Percentiles rank a stretch among this genome's conserved stretches.
phyloP scores from a whole-genome alignment of 208 protist species.

The Porcisia deanei region DNA sequence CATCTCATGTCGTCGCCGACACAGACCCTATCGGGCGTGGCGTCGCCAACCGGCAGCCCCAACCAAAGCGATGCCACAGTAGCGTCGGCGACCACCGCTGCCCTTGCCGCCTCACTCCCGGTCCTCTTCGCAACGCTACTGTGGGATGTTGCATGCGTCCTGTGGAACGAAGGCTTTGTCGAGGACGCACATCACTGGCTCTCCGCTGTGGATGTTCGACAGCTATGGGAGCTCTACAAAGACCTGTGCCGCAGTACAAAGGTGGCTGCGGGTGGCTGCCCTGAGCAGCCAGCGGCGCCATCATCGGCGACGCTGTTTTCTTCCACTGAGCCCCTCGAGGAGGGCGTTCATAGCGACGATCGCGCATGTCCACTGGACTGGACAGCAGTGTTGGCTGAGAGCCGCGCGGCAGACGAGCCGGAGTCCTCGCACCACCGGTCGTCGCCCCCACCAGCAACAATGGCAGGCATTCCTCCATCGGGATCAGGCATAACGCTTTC shows the following conservation, averaged over 20 bases:
- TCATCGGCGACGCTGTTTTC: background rate
- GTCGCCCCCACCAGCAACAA: background rate
- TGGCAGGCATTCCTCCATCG: background rate
- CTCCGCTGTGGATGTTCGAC: constrained; percentile 36
- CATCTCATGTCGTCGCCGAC: constrained; percentile 26
- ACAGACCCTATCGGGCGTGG: background rate
- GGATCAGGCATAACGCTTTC: constrained; percentile 23
- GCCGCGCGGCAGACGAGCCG: constrained; percentile 14
- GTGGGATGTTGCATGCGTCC: constrained; percentile 55
- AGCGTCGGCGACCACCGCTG: background rate
- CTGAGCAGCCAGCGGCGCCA: background rate
- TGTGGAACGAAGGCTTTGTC: constrained; percentile 64
- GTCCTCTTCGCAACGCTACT: constrained; percentile 41
- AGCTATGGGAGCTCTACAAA: constrained; percentile 31
- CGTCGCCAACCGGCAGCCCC: background rate
- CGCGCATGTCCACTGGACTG: constrained; percentile 30
- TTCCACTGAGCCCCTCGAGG: constrained; percentile 13
- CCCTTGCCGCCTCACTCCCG: constrained; percentile 32
- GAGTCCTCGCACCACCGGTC: background rate
- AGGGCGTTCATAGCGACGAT: constrained; percentile 5
- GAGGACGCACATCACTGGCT: constrained; percentile 63
- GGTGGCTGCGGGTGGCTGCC: background rate
- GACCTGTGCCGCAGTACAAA: background rate
- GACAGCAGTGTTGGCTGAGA: constrained; percentile 22
- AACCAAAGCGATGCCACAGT: background rate